Evolutionary conservation across 2,329 filamentous ascomycete species (phyloP).

Genomic region (Fusarium sp.): DNA sequence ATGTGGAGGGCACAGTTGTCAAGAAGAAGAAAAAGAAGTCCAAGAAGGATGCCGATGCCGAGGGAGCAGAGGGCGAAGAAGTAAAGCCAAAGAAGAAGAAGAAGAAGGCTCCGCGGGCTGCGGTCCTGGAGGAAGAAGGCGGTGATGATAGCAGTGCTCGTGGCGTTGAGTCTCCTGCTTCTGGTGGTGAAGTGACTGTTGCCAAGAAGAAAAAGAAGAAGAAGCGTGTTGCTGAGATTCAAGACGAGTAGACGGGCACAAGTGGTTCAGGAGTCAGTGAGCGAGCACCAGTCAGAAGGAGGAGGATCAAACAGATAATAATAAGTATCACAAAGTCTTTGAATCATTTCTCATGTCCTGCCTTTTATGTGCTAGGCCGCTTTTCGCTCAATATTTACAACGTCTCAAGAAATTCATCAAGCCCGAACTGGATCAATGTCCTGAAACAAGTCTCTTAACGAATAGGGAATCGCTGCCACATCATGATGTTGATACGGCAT

Average conservation of each 20-base stretch:
- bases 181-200: slow-evolving; percentile 44
- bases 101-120: slow-evolving; percentile 43
- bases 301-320: slow-evolving; percentile 14
- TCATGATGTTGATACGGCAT: slow-evolving; percentile 42
- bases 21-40: slow-evolving; percentile 69
- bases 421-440: slow-evolving; percentile 1
- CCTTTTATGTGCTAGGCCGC: background rate
- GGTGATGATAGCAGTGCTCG: slow-evolving; percentile 31
- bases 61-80: slow-evolving; percentile 31
- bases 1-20: slow-evolving; percentile 71
- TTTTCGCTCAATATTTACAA: background rate
- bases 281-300: slow-evolving; percentile 20
- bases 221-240: slow-evolving; percentile 46
- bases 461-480: slow-evolving; percentile 40
- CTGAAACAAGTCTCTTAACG: slow-evolving; percentile 29
- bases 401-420: background rate
- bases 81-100: slow-evolving; percentile 45
- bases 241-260: slow-evolving; percentile 29
- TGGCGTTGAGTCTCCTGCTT: slow-evolving; percentile 28
- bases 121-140: slow-evolving; percentile 21
- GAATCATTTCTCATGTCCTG: background rate
- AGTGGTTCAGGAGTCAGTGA: background rate
- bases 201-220: slow-evolving; percentile 62
- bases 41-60: slow-evolving; percentile 52
- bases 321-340: background rate